Percentiles rank a stretch among this genome's conserved stretches.
Conservation (phyloP, 371 early-diverging fungal species). For the Sporodiniella umbellata region DNA sequence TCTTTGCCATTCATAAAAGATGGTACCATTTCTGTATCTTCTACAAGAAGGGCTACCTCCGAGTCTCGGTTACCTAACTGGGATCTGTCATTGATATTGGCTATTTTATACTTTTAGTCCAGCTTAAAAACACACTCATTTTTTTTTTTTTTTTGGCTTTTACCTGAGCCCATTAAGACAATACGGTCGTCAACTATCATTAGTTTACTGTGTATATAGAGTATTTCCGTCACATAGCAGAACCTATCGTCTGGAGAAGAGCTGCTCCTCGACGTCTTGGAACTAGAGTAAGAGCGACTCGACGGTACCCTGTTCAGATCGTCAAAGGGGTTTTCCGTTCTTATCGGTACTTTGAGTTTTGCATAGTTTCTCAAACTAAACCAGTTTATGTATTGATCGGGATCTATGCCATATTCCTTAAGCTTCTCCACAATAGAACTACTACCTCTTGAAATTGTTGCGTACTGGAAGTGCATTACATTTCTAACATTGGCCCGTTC, state of each 20-base stretch:
- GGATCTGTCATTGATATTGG: conserved; percentile 64
- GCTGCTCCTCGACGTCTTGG: neutral
- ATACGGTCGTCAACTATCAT: conserved; percentile 89
- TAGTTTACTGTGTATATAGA: conserved; percentile 91
- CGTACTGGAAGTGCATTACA: conserved; percentile 84
- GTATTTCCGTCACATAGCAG: conserved; percentile 73
- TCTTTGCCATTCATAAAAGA: conserved; percentile 72
- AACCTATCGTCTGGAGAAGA: conserved; percentile 30
- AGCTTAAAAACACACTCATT: too few relatives aligned
- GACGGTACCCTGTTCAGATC: conserved; percentile 11
- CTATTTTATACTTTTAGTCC: too few relatives aligned
- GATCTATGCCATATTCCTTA: conserved; percentile 61
- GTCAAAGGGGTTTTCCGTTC: conserved; percentile 16
- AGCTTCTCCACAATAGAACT: conserved; percentile 68
- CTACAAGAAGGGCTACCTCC: conserved; percentile 84
- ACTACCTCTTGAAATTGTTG: conserved; percentile 78
- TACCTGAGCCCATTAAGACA: conserved; percentile 81
- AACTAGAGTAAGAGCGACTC: conserved; percentile 1
- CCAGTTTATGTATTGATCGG: conserved; percentile 75
- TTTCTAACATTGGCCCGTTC: conserved; percentile 10
- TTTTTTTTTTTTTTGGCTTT: neutral
- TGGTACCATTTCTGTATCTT: conserved; percentile 68
- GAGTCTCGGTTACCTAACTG: conserved; percentile 88
- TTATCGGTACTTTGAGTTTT: conserved; percentile 30
- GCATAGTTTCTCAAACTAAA: conserved; percentile 76